Evolutionary conservation across 495 filamentous ascomycete genomes (phyloP).

Genomic region (Lasiosphaeria hispida): DNA sequence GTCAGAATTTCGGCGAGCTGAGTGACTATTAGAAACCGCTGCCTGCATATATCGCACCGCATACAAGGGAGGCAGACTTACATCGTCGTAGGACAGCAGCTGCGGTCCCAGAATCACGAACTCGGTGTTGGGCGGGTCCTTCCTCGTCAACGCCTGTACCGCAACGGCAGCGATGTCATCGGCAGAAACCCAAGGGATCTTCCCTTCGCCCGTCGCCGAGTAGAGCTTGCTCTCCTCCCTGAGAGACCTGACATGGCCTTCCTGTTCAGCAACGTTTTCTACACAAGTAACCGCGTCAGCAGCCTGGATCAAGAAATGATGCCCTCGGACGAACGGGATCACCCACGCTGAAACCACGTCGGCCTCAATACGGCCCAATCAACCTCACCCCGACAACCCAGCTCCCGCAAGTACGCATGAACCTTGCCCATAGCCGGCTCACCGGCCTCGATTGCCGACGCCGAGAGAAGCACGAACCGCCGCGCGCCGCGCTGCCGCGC

Average conservation of each 20-base stretch:
- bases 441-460: constrained; percentile 35
- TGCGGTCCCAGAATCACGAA: constrained; percentile 47
- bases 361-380: constrained; percentile 44
- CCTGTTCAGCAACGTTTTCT: constrained; percentile 38
- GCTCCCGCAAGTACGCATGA: constrained; percentile 37
- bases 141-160: constrained; percentile 39
- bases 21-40: neutral
- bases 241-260: constrained; percentile 31
- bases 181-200: constrained; percentile 46
- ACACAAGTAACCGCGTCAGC: neutral
- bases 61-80: constrained; percentile 21
- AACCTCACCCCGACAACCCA: constrained; percentile 37
- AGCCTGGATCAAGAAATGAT: neutral
- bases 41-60: neutral
- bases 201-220: constrained; percentile 43
- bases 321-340: neutral
- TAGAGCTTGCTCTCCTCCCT: constrained; percentile 43
- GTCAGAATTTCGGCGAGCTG: constrained; percentile 45
- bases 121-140: constrained; percentile 43
- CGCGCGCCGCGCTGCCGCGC: constrained; percentile 34
- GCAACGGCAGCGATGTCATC: constrained; percentile 50
- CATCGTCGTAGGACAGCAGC: constrained; percentile 45
- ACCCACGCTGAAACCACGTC: constrained; percentile 47
- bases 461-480: constrained; percentile 47
- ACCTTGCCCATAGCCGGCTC: constrained; percentile 37